A percentile compares a stretch with the other conserved stretches of the same genome.
These are phyloP conservation scores for Persicaria maculosa DNA, from an alignment of 148 eudicot genomes.

Conservation along the genomic window DNA sequence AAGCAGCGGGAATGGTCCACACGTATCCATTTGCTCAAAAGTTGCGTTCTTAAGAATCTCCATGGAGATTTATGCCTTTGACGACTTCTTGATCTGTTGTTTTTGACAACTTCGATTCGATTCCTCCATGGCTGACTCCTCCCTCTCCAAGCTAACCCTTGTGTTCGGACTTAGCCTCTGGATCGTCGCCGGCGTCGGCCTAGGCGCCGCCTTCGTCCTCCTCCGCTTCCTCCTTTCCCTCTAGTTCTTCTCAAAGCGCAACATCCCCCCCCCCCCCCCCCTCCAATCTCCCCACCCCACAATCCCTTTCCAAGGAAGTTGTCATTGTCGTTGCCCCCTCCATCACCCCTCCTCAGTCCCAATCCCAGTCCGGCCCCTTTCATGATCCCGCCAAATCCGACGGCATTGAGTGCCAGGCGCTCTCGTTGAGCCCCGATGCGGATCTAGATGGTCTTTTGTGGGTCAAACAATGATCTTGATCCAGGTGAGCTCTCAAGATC, in stretches of 20 bases:
- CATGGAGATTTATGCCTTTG: background rate
- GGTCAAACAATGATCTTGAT: no score
- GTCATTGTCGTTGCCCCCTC: background rate
- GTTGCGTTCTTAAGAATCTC: background rate
- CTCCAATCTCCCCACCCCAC: background rate
- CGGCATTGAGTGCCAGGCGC: constrained; percentile 13
- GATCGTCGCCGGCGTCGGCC: constrained; percentile 39
- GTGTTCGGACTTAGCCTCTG: constrained; percentile 45
- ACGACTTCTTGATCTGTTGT: no score
- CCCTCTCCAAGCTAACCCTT: constrained; percentile 38
- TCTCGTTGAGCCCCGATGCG: constrained; percentile 8
- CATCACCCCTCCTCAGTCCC: constrained; percentile 12
- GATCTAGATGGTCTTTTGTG: no score
- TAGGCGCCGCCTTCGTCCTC: constrained; percentile 42
- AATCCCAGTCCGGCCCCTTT: constrained; percentile 14
- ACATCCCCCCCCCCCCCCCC: constrained; percentile 2
- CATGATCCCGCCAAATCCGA: constrained; percentile 18
- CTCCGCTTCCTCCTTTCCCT: constrained; percentile 40
- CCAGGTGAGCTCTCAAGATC: no score
- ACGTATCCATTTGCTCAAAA: background rate
- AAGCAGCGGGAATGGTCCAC: background rate
- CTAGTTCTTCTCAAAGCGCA: constrained; percentile 37
- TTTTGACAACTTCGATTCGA: background rate
- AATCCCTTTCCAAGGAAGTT: constrained; percentile 8
- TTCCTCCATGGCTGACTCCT: constrained; percentile 9